Evolutionary conservation across 805 yeast genomes (phyloP), one percentile per base, ranked within the genome.

Genomic region (Yarrowia osloensis): DNA sequence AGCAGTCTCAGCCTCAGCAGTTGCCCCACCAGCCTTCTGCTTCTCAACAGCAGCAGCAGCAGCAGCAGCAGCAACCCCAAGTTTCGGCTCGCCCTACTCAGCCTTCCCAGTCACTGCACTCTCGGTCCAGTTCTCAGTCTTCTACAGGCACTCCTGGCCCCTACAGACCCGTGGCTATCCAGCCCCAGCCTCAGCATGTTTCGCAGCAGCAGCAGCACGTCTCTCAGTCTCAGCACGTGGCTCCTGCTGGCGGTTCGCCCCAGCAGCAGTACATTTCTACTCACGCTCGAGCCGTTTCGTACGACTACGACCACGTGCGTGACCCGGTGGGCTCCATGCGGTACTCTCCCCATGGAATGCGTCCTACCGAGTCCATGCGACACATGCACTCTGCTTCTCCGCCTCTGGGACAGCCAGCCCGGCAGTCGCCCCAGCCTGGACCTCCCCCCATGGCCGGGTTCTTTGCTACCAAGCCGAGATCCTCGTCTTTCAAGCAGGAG

Each of bases 361-460:
- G 50, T 2, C 33, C 50, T 15, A 44, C 49, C 4, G 50, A 46
- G 50, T 26, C 50, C 12, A 46, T 46, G 50, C 33, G 63, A 7
- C 63, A 39, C 21, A 39, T 39, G 49, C 63, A 40, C 63, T 57
- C 63, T 13, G 49, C 47, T 13, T 57, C 63, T 4, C 63, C 63
- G 8, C 63, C 63, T 3, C 37, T 57, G 15, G 50, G 31, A 19
- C 49, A 37, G 28, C 13, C 26, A 5, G 37, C 63, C 2, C 62
- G 40, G 6, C 63, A 28, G 47, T 57, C 63, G 13, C 49, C 63
- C 3, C 63, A 57, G 22, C 63, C 63, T 9, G 63, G 63, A 19
- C 63, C 63, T 19, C 63, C 63, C 13, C 63, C 63, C 7, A 57
- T 57, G 63, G 49, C 63, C 1, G 63, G 63, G 6, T 57, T 57